Base-by-base conservation (phyloP, 345 rosid species). In the Dipteronia sinensis region DNA sequence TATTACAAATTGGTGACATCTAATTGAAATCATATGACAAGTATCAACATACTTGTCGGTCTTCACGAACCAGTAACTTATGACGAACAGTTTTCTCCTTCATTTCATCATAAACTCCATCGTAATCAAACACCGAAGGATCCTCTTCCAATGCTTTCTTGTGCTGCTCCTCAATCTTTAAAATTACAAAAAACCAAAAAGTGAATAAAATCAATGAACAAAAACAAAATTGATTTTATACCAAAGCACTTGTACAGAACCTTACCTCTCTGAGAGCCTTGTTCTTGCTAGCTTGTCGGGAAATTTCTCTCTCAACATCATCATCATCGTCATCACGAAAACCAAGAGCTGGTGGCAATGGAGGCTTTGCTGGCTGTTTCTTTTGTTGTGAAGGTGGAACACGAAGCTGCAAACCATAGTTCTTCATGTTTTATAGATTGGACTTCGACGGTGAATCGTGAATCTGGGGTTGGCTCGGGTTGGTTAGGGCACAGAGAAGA, bases 131-230 rank as follows among this genome's bases (percentile, higher is more conserved):
- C 55, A 89, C 96, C 0, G 86, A 83, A 15, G 98, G 97, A 71
- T 96, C 98, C 64, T 92, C 98, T 75, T 91, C 94, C 78, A 94
- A 76, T 7, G 97, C 94, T 80, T 92, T 91, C 86, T 87, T 92
- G 74, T 90, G 97, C 74, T 90, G 92, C 80, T 92, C 97, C 80
- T 96, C 99, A n/a, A 89, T 80, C 99, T 93, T 81, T 10, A 76
- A 79, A 34, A 40, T 46, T 31, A 59, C 73, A 40, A 70, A 70
- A 67, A 34, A 27, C 7, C 74, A 46, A 22, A 25, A 23, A 61
- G 34, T 62, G 19, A 46, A 44, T 3, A 11, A 7, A 73, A 44
- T 40, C 12, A 44, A 56, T 8, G 4, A n/a, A 34, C 19, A 12
- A 53, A 55, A 10, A 8, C n/a, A 58, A 23, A 51, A 3, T 11